Evolutionary conservation across 2,329 filamentous ascomycete species (phyloP).

Genomic region (Esteya vermicola): DNA sequence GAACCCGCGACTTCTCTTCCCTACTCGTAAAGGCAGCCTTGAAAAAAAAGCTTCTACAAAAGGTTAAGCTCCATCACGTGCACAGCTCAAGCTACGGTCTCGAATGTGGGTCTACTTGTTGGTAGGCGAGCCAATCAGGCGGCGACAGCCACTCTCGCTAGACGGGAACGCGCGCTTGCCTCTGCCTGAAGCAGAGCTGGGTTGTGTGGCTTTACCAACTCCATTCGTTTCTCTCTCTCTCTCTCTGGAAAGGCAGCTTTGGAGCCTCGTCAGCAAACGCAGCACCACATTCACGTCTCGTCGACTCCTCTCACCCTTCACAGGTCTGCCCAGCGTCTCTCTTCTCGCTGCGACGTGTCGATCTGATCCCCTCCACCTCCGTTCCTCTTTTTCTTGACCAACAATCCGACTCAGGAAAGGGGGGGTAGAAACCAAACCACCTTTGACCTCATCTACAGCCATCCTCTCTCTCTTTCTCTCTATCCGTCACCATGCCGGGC

Average conservation of each 20-base stretch:
- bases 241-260: constrained; percentile 27
- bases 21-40: background rate
- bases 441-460: background rate
- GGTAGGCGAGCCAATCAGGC: constrained; percentile 3
- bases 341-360: background rate
- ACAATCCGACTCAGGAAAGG: too few species aligned
- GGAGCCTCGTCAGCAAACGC: constrained; percentile 35
- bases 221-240: too few species aligned
- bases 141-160: background rate
- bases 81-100: background rate
- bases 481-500: constrained; percentile 59
- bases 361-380: too few species aligned
- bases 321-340: background rate
- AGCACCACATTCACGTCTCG: background rate
- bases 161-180: constrained; percentile 6
- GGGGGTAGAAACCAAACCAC: too few species aligned
- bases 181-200: too few species aligned
- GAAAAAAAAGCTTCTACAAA: background rate
- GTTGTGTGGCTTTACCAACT: too few species aligned
- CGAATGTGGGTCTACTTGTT: background rate
- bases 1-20: constrained; percentile 6
- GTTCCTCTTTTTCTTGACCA: too few species aligned
- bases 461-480: background rate
- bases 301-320: background rate
- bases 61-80: background rate